A percentile compares a stretch with the other conserved stretches of the same genome.
Evolutionary conservation across 2,329 filamentous ascomycete genomes (phyloP).

Genomic region (Nemania sp.): DNA sequence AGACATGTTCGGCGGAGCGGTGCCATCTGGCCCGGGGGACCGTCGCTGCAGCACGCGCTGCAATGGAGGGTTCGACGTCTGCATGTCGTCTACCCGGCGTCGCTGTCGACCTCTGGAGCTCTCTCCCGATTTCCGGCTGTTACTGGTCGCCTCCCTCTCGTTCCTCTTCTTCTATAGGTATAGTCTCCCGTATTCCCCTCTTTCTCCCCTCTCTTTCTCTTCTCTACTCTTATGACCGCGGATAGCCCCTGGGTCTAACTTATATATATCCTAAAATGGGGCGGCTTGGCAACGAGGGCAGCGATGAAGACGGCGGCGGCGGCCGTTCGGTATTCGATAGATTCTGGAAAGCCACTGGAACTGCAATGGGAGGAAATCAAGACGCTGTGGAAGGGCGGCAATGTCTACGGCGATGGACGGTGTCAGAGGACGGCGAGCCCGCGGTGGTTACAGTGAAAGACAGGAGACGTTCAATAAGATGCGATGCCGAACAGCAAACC

Average conservation of each 20-base stretch:
- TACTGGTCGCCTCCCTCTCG: background rate
- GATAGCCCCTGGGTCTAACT: conserved; percentile 19
- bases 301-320: no score
- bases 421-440: background rate
- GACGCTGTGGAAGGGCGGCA: conserved; percentile 21
- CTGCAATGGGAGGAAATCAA: conserved; percentile 15
- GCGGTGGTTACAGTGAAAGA: conserved; percentile 13
- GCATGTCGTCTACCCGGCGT: conserved; percentile 47
- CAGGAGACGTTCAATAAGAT: conserved; percentile 19
- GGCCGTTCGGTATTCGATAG: conserved; percentile 16
- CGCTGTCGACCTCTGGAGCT: conserved; percentile 16
- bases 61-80: conserved; percentile 54
- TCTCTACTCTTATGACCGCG: conserved; percentile 16
- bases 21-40: conserved; percentile 66
- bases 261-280: conserved; percentile 30
- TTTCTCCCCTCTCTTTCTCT: conserved; percentile 6
- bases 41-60: conserved; percentile 63
- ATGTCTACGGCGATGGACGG: conserved; percentile 18
- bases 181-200: conserved; percentile 21
- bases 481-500: conserved; percentile 18
- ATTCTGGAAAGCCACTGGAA: conserved; percentile 10
- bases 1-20: conserved; percentile 56
- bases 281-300: conserved; percentile 1
- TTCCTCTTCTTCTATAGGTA: conserved; percentile 5
- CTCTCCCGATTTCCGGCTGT: conserved; percentile 18